Percentiles rank a stretch among this genome's conserved stretches.
Conservation (phyloP, 768 basidiomycete species). For the Macrolepiota fuliginosa region DNA sequence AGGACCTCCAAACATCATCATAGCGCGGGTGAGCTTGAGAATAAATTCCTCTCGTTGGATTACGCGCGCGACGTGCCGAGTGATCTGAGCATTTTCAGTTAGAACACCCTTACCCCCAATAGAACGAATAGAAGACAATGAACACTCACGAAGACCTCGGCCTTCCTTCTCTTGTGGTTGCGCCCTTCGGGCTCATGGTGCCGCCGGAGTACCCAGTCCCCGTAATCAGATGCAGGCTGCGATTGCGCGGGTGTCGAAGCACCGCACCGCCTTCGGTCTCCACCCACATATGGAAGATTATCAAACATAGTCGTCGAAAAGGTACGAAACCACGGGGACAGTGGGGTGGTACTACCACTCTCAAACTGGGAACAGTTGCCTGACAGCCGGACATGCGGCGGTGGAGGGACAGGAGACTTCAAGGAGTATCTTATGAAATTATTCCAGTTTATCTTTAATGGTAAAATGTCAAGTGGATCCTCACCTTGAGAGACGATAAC, state of each 20-base stretch:
- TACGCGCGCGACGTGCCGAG: slow-evolving; percentile 80
- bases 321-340: too few relatives aligned
- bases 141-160: slow-evolving; percentile 68
- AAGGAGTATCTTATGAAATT: too few relatives aligned
- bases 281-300: neutral
- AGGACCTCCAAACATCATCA: slow-evolving; percentile 90
- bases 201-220: slow-evolving; percentile 17
- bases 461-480: too few relatives aligned
- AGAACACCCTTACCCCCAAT: neutral
- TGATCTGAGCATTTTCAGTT: slow-evolving; percentile 50
- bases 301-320: neutral
- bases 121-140: neutral
- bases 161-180: slow-evolving; percentile 61
- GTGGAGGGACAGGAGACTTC: too few relatives aligned
- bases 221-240: slow-evolving; percentile 9
- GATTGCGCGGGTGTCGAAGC: neutral
- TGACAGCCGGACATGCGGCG: too few relatives aligned
- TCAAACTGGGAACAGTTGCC: too few relatives aligned
- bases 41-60: slow-evolving; percentile 83
- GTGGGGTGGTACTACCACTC: too few relatives aligned
- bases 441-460: too few relatives aligned
- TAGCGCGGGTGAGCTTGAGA: slow-evolving; percentile 75
- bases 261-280: neutral
- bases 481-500: too few relatives aligned
- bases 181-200: slow-evolving; percentile 24